Evolutionary conservation across 2,329 filamentous ascomycete genomes (phyloP), one percentile per base, ranked within the genome.

Genomic region (Onygenales sp.): DNA sequence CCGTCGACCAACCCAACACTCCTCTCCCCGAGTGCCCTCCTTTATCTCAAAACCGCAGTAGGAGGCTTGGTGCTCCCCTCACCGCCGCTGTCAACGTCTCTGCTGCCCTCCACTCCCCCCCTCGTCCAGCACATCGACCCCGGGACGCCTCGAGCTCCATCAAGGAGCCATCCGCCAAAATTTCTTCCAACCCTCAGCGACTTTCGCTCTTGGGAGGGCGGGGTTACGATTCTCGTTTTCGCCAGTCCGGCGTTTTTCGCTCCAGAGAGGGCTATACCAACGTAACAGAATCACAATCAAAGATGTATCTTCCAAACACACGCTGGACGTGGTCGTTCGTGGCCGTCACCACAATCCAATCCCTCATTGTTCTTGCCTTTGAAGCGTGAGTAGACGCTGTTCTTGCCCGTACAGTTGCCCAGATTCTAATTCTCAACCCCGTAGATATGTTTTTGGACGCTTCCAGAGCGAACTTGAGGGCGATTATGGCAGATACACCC

Each of bases 241-340:
- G 74, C 53, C 71, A 72, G 56, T 74, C 74, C 59, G 61, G 71
- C 51, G 76, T 71, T 21, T 79, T 73, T 64, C 75, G 79, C 69
- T 68, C 75, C 61, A 73, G 77, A 62, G 69, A 79, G 70, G 77
- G 70, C 57, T 72, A 78, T 69, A 58, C 72, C 32, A 66, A 65
- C 58, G 62, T 58, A 7, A n/a, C 40, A 62, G 66, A 56, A 48
- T 55, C 57, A 36, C 60, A 54, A 42, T 63, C 65, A 61, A 82
- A 72, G 62, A 82, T 91, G 75, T 92, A 90, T 67, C 82, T 87
- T 62, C 85, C 94, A 62, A 87, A 84, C 66, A 87, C 87, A 54
- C 82, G 79, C 65, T 98, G 93, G 92, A 90, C 91, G 13, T 92
- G 89, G 77, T 76, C 83, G 57, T 97, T 97, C 67, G 82, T 94